Conservation (phyloP, 768 basidiomycete genomes). For the Lactarius evosmus region DNA sequence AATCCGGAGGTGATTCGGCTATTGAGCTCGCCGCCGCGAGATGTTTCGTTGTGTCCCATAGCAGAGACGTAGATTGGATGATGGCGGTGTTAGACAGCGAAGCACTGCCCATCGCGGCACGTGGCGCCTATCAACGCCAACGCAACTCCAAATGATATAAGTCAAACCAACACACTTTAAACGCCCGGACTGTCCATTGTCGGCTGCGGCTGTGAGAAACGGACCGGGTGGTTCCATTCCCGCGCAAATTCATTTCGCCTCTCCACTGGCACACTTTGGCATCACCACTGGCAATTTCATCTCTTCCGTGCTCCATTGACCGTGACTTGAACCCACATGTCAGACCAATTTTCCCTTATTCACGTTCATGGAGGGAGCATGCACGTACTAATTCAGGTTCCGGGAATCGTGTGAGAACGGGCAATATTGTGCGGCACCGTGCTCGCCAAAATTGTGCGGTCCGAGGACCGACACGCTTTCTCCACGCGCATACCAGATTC, state of each 20-base stretch:
- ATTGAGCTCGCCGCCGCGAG: conserved; percentile 5
- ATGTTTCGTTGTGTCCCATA: conserved; percentile 5
- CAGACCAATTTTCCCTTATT: neutral
- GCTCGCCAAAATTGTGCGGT: neutral
- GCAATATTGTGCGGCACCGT: neutral
- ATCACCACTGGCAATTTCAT: neutral
- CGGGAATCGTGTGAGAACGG: neutral
- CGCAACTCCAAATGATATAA: conserved; percentile 2
- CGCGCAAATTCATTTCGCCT: neutral
- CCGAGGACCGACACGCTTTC: conserved; percentile 8
- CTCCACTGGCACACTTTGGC: neutral
- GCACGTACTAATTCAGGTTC: neutral
- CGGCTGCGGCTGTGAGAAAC: conserved; percentile 22
- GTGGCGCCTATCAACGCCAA: conserved; percentile 14
- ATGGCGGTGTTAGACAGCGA: conserved; percentile 8
- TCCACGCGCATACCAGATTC: conserved; percentile 4
- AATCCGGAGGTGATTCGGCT: conserved; percentile 18
- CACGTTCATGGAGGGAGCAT: neutral
- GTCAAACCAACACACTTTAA: neutral
- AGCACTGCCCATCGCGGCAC: conserved; percentile 12
- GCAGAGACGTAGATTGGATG: neutral
- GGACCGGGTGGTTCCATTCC: conserved; percentile 15
- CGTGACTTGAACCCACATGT: neutral
- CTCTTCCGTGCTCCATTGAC: neutral
- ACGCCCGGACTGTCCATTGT: conserved; percentile 1